A percentile compares a stretch with the other conserved stretches of the same genome.
These are phyloP conservation scores for Datura wrightii DNA, from an alignment of 257 asterid genomes.

Conservation along the genomic window DNA sequence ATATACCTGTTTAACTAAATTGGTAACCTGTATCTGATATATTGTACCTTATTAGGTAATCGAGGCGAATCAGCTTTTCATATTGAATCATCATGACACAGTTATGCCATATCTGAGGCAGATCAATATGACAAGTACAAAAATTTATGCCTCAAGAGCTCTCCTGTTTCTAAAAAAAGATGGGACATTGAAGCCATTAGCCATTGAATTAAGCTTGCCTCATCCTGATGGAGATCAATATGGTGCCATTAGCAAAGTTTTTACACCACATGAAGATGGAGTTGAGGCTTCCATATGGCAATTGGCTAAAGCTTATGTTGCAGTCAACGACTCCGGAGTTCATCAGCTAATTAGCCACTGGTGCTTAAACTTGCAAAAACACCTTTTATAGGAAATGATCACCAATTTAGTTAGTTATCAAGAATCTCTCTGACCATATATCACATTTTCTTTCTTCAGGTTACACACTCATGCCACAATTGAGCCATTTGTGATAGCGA, in stretches of 20 bases:
- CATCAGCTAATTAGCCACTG: constrained; percentile 70
- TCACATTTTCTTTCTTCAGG: constrained; percentile 37
- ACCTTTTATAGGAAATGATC: neutral
- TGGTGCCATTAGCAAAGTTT: constrained; percentile 54
- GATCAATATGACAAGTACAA: constrained; percentile 56
- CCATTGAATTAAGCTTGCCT: constrained; percentile 61
- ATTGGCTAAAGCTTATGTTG: constrained; percentile 63
- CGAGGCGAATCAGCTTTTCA: constrained; percentile 42
- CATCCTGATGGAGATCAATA: constrained; percentile 52
- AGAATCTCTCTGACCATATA: neutral
- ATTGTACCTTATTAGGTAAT: constrained; percentile 44
- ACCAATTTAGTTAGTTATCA: neutral
- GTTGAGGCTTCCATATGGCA: constrained; percentile 55
- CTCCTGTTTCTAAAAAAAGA: constrained; percentile 52
- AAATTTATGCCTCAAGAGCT: constrained; percentile 60
- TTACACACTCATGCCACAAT: constrained; percentile 66
- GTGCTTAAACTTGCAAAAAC: constrained; percentile 31
- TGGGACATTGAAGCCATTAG: constrained; percentile 55
- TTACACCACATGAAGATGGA: constrained; percentile 51
- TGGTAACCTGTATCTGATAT: neutral
- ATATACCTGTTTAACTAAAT: neutral
- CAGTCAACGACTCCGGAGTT: constrained; percentile 61
- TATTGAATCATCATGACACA: constrained; percentile 65
- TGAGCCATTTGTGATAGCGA: constrained; percentile 74
- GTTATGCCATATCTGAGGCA: constrained; percentile 60